Base-by-base conservation (phyloP, 2,329 filamentous ascomycete genomes). In the Alternaria ethzedia region DNA sequence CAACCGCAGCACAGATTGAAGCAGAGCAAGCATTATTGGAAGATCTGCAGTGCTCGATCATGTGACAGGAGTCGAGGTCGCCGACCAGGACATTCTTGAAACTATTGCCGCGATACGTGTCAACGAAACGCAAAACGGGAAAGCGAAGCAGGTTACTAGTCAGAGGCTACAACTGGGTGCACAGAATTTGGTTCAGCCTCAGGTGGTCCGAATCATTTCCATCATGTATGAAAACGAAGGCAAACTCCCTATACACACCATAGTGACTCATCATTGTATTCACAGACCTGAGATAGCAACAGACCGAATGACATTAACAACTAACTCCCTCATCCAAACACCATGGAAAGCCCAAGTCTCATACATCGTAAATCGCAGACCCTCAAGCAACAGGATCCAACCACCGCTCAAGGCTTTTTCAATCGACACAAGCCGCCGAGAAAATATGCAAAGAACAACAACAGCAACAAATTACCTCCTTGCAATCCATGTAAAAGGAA, bases 81-180 rank as follows among this genome's bases (percentile, higher is more conserved):
- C 1, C 2, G 11, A 30, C 28, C 28, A 12, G 28, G 5, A 30
- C 11, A 30, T 30, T 12, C 11, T 30, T 3, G 28, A 3, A 30
- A 12, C 0, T 3, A 30, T 30, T 2, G 28, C 28, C 0, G 28
- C 28, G 0, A 3, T 0, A 6, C 0, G 3, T 30, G 28, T 30
- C 28, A 30, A 1, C 28, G 28, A 30, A 30, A 5, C 28, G 28
- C 28, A 12, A 30, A 1, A 2, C 28, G 28, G 28, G 11, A 30
- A 30, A 12, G 11, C 28, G 28, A 30, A n/a, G n/a, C n/a, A n/a
- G n/a, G n/a, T n/a, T n/a, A n/a, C n/a, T n/a, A n/a, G n/a, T n/a
- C n/a, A n/a, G n/a, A n/a, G n/a, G n/a, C n/a, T n/a, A n/a, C n/a
- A n/a, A 30, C 28, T 30, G 11, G 11, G 1, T 6, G 28, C 1